Evolutionary conservation across 2,329 filamentous ascomycete species (phyloP), one percentile per base, ranked within the genome.

Genomic region (Tolypocladium pustulatum): DNA sequence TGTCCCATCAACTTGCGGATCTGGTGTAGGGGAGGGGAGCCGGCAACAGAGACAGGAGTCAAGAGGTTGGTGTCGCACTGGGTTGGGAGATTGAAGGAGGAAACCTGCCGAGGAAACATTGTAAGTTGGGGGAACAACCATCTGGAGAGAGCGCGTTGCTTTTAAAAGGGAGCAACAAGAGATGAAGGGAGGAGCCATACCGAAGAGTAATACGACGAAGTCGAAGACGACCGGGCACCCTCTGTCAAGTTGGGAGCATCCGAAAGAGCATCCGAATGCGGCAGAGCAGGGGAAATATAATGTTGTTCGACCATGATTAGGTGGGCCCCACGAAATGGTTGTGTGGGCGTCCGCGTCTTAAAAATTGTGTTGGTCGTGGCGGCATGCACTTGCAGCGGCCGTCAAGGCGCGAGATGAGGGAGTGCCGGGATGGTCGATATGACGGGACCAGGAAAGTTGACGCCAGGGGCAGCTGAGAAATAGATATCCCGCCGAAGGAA

Each of bases 11-110:
- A 69, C 63, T 79, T 78, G 57, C 69, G 68, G 56, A 71, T 72
- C 58, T 80, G 76, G 57, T 75, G 72, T 51, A 80, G 64, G 55
- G 76, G 75, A 57, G 80, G 80, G 37, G 80, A 82, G 34, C 71
- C 75, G 58, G 73, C 71, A 54, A 72, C 72, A 54, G 80, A 81
- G n/a, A 76, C 75, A 32, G 81, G 80, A n/a, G 80, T 81, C 55
- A 80, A 69, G 58, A 82, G 70, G 52, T 71, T 72, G 41, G 74
- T 67, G 62, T 80, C 78, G 69, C 72, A 76, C 61, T 71, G 65
- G 66, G 66, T 57, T 63, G 68, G 61, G 65, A 71, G 64, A 60
- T 60, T 66, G 64, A 72, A 73, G n/a, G 72, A 64, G 9, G 69
- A 66, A 34, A 66, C 64, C 66, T 70, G 59, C 7, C 37, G 54